Evolutionary conservation across 257 asterid species (phyloP), one percentile per base, ranked within the genome.

Genomic region (Nicotiana tomentosiformis): DNA sequence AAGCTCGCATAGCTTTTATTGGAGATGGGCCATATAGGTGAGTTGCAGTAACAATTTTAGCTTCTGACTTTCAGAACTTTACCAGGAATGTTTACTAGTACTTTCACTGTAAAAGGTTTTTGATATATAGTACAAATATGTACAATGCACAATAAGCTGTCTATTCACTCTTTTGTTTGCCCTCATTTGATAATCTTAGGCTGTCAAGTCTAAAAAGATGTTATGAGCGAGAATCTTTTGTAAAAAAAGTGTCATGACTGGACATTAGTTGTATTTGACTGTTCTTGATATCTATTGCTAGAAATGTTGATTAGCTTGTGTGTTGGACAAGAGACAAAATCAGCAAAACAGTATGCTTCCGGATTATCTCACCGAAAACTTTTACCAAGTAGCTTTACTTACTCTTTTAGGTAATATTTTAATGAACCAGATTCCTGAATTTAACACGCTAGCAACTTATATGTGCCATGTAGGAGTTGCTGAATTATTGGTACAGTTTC

Each of bases 11-110:
- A 60, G 98, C 99, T 23, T 94, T 95, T 82, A 83, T 94, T 30
- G 99, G 99, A 58, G 99, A 95, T 33, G 99, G 98, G 32, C 99
- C 99, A 10, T 92, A 91, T 92, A 93, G 97, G 99, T 95, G 81
- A 90, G 90, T 18, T 76, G 39, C 70, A 65, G 70, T 65, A 80
- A 33, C 69, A 23, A 61, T 72, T 70, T 79, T 76, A 49, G 26
- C 64, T 15, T 76, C 30, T 17, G 29, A 29, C 64, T 76, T 26
- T 76, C 64, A 51, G 43, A 76, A 76, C 64, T 76, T 16, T 0
- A 14, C 39, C 26, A 26, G 23, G 43, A 51, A 5, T 6, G 23
- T 74, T 74, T 76, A 16, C 79, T 7, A 51, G 29, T 26, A 29
- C 64, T 26, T 43, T 51, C 62, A 76, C 46, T 51, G 29, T 29